Evolutionary conservation across 768 basidiomycete genomes (phyloP).

Genomic region (Termitomyces sp.): DNA sequence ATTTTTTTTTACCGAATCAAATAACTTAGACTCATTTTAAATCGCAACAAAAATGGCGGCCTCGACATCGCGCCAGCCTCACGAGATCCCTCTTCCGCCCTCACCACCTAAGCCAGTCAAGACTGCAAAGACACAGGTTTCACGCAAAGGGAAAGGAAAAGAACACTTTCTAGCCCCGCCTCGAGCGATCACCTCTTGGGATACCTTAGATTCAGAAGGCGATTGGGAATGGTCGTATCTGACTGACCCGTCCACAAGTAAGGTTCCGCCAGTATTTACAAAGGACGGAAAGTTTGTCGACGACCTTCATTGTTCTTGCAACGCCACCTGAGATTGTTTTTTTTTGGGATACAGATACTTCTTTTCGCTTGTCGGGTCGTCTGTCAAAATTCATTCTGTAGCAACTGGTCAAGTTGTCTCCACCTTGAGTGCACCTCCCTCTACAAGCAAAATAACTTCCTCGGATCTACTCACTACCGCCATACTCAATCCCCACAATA

Average conservation of each 20-base stretch:
- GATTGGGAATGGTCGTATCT: conserved; percentile 68
- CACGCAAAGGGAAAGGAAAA: conserved; percentile 48
- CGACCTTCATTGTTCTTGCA: neutral
- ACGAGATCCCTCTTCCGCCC: conserved; percentile 26
- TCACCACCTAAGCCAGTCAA: conserved; percentile 19
- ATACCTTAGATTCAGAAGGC: conserved; percentile 21
- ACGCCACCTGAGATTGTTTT: neutral
- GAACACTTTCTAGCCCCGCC: conserved; percentile 22
- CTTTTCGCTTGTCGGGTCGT: conserved; percentile 77
- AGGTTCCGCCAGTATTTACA: conserved; percentile 73
- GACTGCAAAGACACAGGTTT: conserved; percentile 15
- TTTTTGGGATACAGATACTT: conserved; percentile 59
- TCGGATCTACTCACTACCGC: conserved; percentile 64
- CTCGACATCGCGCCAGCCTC: conserved; percentile 34
- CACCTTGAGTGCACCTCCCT: conserved; percentile 58
- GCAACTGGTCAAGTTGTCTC: conserved; percentile 75
- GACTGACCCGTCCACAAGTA: conserved; percentile 61
- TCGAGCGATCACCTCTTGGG: conserved; percentile 16
- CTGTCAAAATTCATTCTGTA: conserved; percentile 83
- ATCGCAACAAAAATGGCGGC: conserved; percentile 31
- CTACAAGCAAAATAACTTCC: conserved; percentile 26
- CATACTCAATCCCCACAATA: conserved; percentile 77
- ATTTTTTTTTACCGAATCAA: conserved; percentile 22
- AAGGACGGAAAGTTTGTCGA: conserved; percentile 72
- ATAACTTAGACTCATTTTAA: conserved; percentile 1